These are phyloP conservation scores for Arthrobotrys musiformis DNA, from an alignment of 2,329 filamentous ascomycete species.

Conservation along the genomic window DNA sequence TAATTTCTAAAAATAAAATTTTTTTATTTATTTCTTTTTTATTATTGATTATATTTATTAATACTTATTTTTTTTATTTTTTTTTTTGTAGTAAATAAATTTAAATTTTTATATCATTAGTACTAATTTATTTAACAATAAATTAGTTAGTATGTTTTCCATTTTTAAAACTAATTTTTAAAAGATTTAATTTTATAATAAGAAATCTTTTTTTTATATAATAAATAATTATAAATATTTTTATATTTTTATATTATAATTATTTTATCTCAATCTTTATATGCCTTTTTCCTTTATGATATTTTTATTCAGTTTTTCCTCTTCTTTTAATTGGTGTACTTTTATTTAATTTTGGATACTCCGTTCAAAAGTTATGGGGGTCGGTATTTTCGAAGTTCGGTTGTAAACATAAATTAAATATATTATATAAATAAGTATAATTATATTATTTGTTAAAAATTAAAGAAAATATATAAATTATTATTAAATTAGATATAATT, in stretches of 20 bases:
- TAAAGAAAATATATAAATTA: too few relatives aligned
- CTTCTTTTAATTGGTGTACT: not conserved
- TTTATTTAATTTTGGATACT: not conserved
- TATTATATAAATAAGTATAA: not conserved
- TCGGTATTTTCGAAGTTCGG: too few relatives aligned
- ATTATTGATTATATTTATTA: too few relatives aligned
- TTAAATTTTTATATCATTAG: not conserved
- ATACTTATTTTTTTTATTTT: too few relatives aligned
- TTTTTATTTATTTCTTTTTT: too few relatives aligned
- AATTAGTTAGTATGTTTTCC: not conserved
- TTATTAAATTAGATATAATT: too few relatives aligned
- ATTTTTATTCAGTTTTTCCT: not conserved
- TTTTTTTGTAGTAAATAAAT: too few relatives aligned
- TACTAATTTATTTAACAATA: not conserved
- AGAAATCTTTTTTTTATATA: slow-evolving; percentile 1
- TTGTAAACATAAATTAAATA: not conserved
- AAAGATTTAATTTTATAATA: not conserved
- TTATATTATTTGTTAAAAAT: too few relatives aligned
- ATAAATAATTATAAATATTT: not conserved
- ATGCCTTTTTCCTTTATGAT: not conserved
- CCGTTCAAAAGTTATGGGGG: not conserved
- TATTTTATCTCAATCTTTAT: not conserved
- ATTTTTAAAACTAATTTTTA: too few relatives aligned
- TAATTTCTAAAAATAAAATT: too few relatives aligned
- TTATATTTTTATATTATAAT: not conserved